A percentile compares a stretch with the other conserved stretches of the same genome.
phyloP scores from a whole-genome alignment of 208 protist genomes.

The Leptomonas seymouri region DNA sequence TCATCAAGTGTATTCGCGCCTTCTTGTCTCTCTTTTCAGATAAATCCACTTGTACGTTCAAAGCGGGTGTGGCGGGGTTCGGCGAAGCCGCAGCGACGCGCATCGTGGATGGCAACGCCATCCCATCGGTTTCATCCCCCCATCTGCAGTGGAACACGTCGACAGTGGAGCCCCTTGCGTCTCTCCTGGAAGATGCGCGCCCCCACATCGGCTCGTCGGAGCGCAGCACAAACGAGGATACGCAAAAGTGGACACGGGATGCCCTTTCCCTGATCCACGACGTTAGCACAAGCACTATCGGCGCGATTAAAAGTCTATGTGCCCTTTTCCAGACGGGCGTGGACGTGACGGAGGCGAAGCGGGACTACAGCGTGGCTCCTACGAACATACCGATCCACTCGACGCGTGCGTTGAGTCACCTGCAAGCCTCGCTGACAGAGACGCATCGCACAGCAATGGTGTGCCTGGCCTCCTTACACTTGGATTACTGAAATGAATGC shows the following conservation, averaged over 20 bases:
- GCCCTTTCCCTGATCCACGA: conserved; percentile 10
- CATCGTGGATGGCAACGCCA: no score
- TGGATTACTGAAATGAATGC: not conserved
- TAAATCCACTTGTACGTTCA: not conserved
- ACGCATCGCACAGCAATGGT: conserved; percentile 12
- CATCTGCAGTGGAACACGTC: conserved; percentile 24
- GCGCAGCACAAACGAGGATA: conserved; percentile 4
- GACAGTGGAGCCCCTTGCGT: conserved; percentile 9
- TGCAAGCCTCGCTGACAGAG: conserved; percentile 26
- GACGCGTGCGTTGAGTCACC: conserved; percentile 33
- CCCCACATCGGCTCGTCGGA: conserved; percentile 8
- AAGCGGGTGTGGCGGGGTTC: not conserved
- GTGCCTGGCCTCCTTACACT: conserved; percentile 15
- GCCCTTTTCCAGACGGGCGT: conserved; percentile 20
- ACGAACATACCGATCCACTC: conserved; percentile 16
- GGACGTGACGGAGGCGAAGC: conserved; percentile 5
- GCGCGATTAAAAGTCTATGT: conserved; percentile 20
- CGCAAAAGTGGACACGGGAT: conserved; percentile 3
- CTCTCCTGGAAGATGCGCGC: conserved; percentile 3
- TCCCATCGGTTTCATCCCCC: not conserved
- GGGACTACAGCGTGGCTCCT: conserved; percentile 1
- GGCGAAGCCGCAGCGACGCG: not conserved
- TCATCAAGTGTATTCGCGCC: conserved; percentile 14
- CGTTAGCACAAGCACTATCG: conserved; percentile 2
- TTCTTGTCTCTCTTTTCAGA: conserved; percentile 12